Evolutionary conservation across 306 rosid genomes (phyloP), one percentile per base, ranked within the genome.

Genomic region (Senna tora): DNA sequence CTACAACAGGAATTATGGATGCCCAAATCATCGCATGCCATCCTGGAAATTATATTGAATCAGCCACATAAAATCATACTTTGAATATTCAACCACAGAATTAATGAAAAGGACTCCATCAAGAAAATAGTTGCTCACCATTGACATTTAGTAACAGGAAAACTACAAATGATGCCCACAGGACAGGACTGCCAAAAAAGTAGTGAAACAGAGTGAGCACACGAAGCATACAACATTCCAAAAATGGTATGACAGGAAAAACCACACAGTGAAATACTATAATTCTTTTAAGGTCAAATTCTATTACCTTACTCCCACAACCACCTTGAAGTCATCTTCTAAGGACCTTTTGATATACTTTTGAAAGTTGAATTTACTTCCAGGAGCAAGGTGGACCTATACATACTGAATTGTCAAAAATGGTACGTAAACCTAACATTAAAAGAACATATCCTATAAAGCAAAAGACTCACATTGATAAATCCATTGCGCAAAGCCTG

Each of bases 331-430:
- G 88, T 95, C 99, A 77, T 95, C 99, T 77, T 95, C 99, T 78
- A 95, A 81, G 0, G 99, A 95, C 85, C 97, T 85, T 78, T 91
- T 91, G 76, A 95, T 89, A 69, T 95, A 92, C 81, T 89, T 91
- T 80, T 89, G 96, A 77, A 95, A 95, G 90, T 95, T 84, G 77
- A 95, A 95, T 85, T 91, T 87, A 75, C 87, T 95, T 72, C 99
- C 97, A 36, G 99, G 89, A 69, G 92, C 86, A 60, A 95, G 65
- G 59, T 95, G 99, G 47, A 74, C 96, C 99, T 95, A 52, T 69
- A 83, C 45, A 81, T 32, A 42, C 14, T 50, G 77, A 58, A 77
- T 15, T 20, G 74, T 84, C 73, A 87, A 63, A 46, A 81, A 63
- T 49, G 20, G 28, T 50, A 69, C 39, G 42, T 9, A 43, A 45